Evolutionary conservation across 2,329 filamentous ascomycete genomes (phyloP).

Genomic region (Fusarium sp.): DNA sequence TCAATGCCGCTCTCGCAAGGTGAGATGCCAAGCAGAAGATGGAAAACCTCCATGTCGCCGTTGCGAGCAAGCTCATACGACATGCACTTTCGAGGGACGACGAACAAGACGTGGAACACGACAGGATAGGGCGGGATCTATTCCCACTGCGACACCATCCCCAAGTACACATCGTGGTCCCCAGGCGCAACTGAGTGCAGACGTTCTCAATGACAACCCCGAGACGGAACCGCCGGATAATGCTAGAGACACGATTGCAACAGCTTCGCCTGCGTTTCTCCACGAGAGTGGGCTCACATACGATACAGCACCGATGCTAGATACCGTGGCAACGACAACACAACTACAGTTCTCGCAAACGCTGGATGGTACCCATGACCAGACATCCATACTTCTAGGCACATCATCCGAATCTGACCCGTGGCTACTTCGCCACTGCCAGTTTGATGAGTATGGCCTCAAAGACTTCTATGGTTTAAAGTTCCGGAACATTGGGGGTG

Average conservation of each 20-base stretch:
- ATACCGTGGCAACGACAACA: not conserved
- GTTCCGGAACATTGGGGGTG: not conserved
- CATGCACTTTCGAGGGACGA: not conserved
- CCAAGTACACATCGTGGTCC: not conserved
- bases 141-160: not conserved
- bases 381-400: not conserved
- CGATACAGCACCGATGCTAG: not conserved
- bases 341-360: not conserved
- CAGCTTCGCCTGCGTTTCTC: not conserved
- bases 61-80: not conserved
- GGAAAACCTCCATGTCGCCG: not conserved
- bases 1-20: not conserved
- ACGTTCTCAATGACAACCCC: too few species aligned
- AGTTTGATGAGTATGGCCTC: not conserved
- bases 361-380: not conserved
- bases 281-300: not conserved
- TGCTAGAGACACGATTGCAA: not conserved
- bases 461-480: not conserved
- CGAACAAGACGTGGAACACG: not conserved
- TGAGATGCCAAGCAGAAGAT: not conserved
- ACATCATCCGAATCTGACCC: not conserved
- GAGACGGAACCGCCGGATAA: too few species aligned
- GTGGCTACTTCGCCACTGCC: not conserved
- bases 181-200: too few species aligned
- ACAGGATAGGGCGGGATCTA: not conserved